phyloP scores from a whole-genome alignment of 2,329 filamentous ascomycete species.

The Orbilia quercus region DNA sequence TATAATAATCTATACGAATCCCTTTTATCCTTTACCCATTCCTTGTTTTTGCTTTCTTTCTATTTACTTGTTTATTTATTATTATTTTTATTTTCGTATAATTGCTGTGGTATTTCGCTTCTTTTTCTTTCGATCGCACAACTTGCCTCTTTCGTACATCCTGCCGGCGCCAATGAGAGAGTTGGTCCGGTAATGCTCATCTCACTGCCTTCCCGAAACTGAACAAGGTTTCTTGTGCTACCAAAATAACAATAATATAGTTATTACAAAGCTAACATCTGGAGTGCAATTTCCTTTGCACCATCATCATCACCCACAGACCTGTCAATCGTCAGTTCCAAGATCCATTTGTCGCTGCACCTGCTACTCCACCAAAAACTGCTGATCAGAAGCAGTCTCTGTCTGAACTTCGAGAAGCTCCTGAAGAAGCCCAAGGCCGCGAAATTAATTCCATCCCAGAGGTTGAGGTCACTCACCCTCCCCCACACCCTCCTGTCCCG shows the following conservation, averaged over 20 bases:
- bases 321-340: constrained; percentile 53
- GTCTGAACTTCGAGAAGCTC: constrained; percentile 49
- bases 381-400: constrained; percentile 53
- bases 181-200: constrained; percentile 21
- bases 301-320: constrained; percentile 32
- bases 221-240: constrained; percentile 55
- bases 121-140: constrained; percentile 17
- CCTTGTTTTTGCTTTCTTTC: not conserved
- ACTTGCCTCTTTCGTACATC: constrained; percentile 39
- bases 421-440: constrained; percentile 42
- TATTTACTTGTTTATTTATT: not conserved
- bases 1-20: constrained; percentile 1
- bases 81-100: not conserved
- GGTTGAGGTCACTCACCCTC: constrained; percentile 30
- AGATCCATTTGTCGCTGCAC: constrained; percentile 51
- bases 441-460: constrained; percentile 34
- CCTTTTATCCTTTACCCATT: constrained; percentile 6
- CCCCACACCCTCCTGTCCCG: constrained; percentile 32
- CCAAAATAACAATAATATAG: constrained; percentile 34
- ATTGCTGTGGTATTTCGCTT: constrained; percentile 15
- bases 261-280: constrained; percentile 49
- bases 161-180: constrained; percentile 23
- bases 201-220: constrained; percentile 45
- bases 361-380: constrained; percentile 53
- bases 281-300: constrained; percentile 45